phyloP scores from a whole-genome alignment of 768 basidiomycete species.

The Lepiota venenata region DNA sequence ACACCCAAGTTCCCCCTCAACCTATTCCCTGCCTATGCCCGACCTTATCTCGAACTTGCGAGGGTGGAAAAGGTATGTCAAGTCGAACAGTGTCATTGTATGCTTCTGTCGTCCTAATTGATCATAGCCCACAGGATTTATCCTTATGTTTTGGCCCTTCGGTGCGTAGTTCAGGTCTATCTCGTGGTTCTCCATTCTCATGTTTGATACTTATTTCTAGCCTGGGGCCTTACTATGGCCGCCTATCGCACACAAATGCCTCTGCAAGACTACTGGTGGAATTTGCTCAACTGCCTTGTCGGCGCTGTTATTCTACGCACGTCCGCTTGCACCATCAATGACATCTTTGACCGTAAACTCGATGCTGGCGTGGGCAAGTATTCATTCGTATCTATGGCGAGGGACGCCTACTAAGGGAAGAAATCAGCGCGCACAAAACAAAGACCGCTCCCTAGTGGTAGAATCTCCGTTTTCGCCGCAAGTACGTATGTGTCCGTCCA shows the following conservation, averaged over 20 bases:
- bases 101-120: neutral
- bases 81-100: neutral
- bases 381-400: neutral
- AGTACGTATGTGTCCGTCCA: conserved; percentile 37
- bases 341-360: conserved; percentile 50
- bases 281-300: conserved; percentile 31
- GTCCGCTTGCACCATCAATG: conserved; percentile 54
- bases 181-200: neutral
- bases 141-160: conserved; percentile 54
- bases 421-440: conserved; percentile 42
- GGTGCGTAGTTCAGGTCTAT: conserved; percentile 24
- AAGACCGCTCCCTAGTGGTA: conserved; percentile 47
- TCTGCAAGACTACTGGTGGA: conserved; percentile 23
- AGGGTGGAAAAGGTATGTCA: conserved; percentile 43
- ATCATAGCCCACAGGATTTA: conserved; percentile 43
- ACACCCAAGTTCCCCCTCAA: conserved; percentile 29
- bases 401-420: neutral
- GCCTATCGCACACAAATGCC: conserved; percentile 33
- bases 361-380: conserved; percentile 50
- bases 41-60: conserved; percentile 48
- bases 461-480: conserved; percentile 41
- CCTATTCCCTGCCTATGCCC: conserved; percentile 22
- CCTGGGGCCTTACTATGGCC: conserved; percentile 51
- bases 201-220: conserved; percentile 18
- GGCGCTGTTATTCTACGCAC: conserved; percentile 39